A percentile compares a stretch with the other conserved stretches of the same genome.
phyloP scores from a whole-genome alignment of 306 rosid species.

The Begonia loranthoides region DNA sequence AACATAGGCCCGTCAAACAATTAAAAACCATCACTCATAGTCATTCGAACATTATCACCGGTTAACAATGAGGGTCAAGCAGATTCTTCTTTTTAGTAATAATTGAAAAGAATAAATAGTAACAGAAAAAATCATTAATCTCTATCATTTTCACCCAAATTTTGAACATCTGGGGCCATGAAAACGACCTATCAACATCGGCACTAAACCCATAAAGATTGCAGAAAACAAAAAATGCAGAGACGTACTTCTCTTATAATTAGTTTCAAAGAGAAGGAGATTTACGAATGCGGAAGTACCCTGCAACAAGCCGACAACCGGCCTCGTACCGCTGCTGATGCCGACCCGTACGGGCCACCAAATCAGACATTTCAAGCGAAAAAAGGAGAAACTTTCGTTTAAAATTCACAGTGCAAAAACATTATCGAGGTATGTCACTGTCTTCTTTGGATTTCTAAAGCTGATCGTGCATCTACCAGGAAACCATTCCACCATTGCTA shows the following conservation, averaged over 20 bases:
- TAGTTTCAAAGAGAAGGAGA: background rate
- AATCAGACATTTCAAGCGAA: slow-evolving; percentile 42
- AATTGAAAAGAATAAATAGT: background rate
- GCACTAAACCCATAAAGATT: background rate
- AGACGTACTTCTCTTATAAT: background rate
- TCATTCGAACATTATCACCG: no score
- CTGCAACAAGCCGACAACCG: slow-evolving; percentile 81
- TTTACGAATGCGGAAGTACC: slow-evolving; percentile 24
- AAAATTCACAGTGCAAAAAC: slow-evolving; percentile 3
- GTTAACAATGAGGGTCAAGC: no score
- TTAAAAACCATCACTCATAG: no score
- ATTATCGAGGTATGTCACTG: slow-evolving; percentile 8
- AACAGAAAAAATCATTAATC: background rate
- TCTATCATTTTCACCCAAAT: slow-evolving; percentile 3
- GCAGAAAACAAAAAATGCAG: background rate
- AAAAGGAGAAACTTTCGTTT: background rate
- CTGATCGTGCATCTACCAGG: slow-evolving; percentile 23
- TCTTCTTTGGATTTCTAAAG: slow-evolving; percentile 1
- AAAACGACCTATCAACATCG: slow-evolving; percentile 7
- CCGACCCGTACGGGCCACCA: slow-evolving; percentile 92
- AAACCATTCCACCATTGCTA: slow-evolving; percentile 15
- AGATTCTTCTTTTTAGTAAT: background rate
- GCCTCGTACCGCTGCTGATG: slow-evolving; percentile 68
- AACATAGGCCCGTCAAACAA: no score
- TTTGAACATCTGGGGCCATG: slow-evolving; percentile 7